A percentile compares a stretch with the other conserved stretches of the same genome.
These are phyloP conservation scores for Globisporangium megalacanthum DNA, from an alignment of 352 stramenopile genomes.

Conservation along the genomic window DNA sequence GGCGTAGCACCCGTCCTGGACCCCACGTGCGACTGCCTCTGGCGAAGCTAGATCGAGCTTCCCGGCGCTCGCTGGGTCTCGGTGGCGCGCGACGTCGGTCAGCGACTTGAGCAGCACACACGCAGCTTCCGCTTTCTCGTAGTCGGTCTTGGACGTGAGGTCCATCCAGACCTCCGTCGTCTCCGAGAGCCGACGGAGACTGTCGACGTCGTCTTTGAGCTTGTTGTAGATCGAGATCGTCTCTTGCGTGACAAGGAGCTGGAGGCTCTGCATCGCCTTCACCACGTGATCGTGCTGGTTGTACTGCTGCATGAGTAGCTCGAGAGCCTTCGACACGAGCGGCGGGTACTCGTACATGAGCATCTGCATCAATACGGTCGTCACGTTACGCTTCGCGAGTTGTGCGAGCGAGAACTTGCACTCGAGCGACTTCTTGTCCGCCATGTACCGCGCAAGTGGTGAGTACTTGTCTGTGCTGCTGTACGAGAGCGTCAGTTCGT, in stretches of 20 bases:
- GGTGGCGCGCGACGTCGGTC: slow-evolving; percentile 22
- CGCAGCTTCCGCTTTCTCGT: slow-evolving; percentile 45
- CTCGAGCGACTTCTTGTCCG: slow-evolving; percentile 40
- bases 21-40: neutral
- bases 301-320: slow-evolving; percentile 66
- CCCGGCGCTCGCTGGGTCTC: neutral
- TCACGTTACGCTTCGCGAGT: slow-evolving; percentile 34
- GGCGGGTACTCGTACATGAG: slow-evolving; percentile 77
- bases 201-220: slow-evolving; percentile 61
- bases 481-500: slow-evolving; percentile 16
- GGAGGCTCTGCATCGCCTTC: slow-evolving; percentile 55
- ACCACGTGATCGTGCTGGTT: slow-evolving; percentile 70
- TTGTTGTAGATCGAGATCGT: slow-evolving; percentile 65
- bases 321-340: slow-evolving; percentile 63
- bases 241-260: slow-evolving; percentile 52
- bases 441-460: slow-evolving; percentile 40
- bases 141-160: slow-evolving; percentile 66
- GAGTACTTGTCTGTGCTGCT: slow-evolving; percentile 31
- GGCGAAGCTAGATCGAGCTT: neutral
- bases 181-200: slow-evolving; percentile 51
- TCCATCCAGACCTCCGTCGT: slow-evolving; percentile 83
- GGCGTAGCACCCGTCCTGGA: slow-evolving; percentile 11
- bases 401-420: slow-evolving; percentile 53
- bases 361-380: slow-evolving; percentile 69
- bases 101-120: slow-evolving; percentile 44